Evolutionary conservation across 139 green algal genomes (phyloP).

Genomic region (Mychonastes homosphaera): DNA sequence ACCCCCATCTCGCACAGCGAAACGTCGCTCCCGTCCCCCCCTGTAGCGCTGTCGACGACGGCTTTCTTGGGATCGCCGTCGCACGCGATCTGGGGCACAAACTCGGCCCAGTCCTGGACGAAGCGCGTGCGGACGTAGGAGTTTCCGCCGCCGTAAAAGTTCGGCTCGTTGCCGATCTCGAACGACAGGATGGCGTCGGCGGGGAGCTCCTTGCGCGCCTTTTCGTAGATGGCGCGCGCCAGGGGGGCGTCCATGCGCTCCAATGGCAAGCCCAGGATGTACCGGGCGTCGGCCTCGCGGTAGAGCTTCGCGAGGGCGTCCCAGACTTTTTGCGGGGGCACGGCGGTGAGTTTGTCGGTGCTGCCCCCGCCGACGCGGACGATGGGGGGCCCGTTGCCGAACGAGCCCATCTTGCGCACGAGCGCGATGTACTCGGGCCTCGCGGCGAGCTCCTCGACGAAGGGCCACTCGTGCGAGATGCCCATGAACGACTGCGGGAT

Average conservation of each 20-base stretch:
- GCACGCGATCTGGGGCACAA: neutral
- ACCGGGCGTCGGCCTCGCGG: conserved; percentile 4
- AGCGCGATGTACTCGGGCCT: conserved; percentile 12
- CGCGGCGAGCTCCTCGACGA: conserved; percentile 12
- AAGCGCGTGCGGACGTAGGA: conserved; percentile 16
- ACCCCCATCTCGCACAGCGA: conserved; percentile 2
- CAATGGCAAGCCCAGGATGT: conserved; percentile 15
- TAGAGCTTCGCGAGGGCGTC: conserved; percentile 5
- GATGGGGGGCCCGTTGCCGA: conserved; percentile 6
- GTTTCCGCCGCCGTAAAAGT: conserved; percentile 4
- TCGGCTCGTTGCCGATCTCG: conserved; percentile 23
- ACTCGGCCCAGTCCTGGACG: conserved; percentile 4
- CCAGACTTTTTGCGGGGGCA: conserved; percentile 6
- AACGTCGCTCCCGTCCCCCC: neutral
- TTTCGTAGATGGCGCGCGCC: neutral
- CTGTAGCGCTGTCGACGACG: neutral
- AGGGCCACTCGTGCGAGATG: conserved; percentile 19
- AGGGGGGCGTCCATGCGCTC: neutral
- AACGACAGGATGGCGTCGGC: neutral
- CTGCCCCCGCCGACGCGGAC: conserved; percentile 19
- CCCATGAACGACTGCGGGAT: conserved; percentile 20
- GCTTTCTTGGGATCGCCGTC: neutral
- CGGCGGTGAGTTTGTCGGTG: conserved; percentile 5
- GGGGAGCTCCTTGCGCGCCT: neutral
- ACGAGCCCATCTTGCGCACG: conserved; percentile 1